Evolutionary conservation across 2,329 filamentous ascomycete genomes (phyloP), one percentile per base, ranked within the genome.

Genomic region (Colletotrichum viniferum): DNA sequence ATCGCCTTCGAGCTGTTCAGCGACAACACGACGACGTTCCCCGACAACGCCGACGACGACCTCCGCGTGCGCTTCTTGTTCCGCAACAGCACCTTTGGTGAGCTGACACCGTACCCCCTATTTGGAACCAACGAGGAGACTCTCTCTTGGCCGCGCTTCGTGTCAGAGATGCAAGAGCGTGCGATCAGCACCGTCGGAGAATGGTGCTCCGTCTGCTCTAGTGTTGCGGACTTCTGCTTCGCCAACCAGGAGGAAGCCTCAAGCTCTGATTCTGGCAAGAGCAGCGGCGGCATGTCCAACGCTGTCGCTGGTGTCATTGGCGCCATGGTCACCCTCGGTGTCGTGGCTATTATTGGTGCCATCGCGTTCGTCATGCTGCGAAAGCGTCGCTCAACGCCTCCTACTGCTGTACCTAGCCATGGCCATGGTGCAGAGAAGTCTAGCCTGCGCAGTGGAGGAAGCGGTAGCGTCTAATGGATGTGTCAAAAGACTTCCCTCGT

Each of bases 1-100:
- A 82, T 84, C 80, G 77, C 79, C 2, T 84, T 84, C 61, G 83
- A 84, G 79, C 79, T 84, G n/a, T 81, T 81, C 71, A 82, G 77
- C 52, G 71, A 69, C 13, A 77, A 80, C 28, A 71, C 77, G 36
- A 60, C 79, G 61, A 52, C 61, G 5, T 84, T 84, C 76, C 83
- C 83, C 0, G 76, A 75, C 1, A 68, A 81, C 14, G 69, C 71
- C 3, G 75, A 79, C 9, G 77, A 62, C 24, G 80, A 83, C 8
- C 78, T 84, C 2, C 79, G 78, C 3, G 82, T 84, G 14, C 83
- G 83, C 55, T 84, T 81, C 76, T 69, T 84, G 24, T 82, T 84
- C 80, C 79, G 79, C n/a, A 84, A 84, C 78, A 80, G 83, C 55
- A 84, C 83, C 8, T 73, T 43, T 14, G 81, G 79, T 7, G 76